These are phyloP conservation scores for Camptophora hylomeconis DNA, from an alignment of 2,329 filamentous ascomycete species.

Conservation along the genomic window DNA sequence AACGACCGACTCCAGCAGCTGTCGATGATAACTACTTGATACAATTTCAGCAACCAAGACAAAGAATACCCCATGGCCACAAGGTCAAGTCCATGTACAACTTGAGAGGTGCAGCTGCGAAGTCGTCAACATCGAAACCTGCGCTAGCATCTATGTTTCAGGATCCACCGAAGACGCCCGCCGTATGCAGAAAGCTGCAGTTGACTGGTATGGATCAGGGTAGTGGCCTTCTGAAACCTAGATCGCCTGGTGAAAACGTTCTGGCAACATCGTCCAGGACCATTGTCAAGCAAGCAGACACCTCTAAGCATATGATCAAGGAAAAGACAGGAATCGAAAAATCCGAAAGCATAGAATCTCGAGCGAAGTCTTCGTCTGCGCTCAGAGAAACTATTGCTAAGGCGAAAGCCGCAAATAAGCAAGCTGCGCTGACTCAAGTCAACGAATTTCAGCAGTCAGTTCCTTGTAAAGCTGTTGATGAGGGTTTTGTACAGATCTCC, in stretches of 20 bases:
- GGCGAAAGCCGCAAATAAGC: constrained; percentile 49
- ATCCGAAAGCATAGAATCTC: constrained; percentile 20
- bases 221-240: constrained; percentile 6
- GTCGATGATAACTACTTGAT: background rate
- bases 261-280: constrained; percentile 4
- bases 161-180: constrained; percentile 1
- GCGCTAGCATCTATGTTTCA: constrained; percentile 11
- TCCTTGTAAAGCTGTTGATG: too few relatives aligned
- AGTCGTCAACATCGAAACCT: constrained; percentile 5
- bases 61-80: background rate
- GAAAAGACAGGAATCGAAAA: constrained; percentile 8
- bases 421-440: too few relatives aligned
- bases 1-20: constrained; percentile 2
- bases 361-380: constrained; percentile 60
- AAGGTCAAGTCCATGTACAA: constrained; percentile 6
- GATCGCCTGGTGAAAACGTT: constrained; percentile 9
- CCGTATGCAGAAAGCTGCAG: constrained; percentile 1
- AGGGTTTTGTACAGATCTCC: constrained; percentile 1
- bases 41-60: constrained; percentile 1
- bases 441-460: too few relatives aligned
- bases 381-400: constrained; percentile 86
- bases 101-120: constrained; percentile 2
- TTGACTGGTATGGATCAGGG: constrained; percentile 3
- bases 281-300: too few relatives aligned
- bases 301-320: too few relatives aligned